Base-by-base conservation (phyloP, 352 stramenopile genomes). In the Pythium folliculosum region DNA sequence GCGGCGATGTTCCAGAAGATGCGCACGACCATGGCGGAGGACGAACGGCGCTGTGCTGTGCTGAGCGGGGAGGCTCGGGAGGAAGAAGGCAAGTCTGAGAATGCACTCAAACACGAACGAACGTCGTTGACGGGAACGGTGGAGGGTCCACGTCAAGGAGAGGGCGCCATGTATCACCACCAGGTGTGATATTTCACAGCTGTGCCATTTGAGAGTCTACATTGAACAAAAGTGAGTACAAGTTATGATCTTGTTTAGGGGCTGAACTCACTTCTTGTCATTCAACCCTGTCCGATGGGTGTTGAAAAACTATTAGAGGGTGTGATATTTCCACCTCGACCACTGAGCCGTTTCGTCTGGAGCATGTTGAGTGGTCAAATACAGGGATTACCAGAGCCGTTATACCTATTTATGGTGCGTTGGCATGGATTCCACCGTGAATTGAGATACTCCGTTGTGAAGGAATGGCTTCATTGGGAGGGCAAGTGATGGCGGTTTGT, bases 1-100 rank as follows among this genome's bases (percentile, higher is more conserved):
- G 81, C 66, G 27, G 73, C 71, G n/a, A 86, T 76, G 58, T 91
- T 92, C 84, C 84, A 92, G 60, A 91, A 77, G 60, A 79, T 72
- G 27, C 84, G 84, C 23, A 93, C 51, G 54, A 91, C 82, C 82
- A 92, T 92, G 25, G 12, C n/a, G 44, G 38, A 32, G 27, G 3
- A 25, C 14, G 3, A 5, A 22, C 22, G 25, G 22, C 5, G 17
- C 40, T 49, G 19, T 60, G 19, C 9, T n/a, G n/a, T n/a, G n/a
- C n/a, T n/a, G n/a, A n/a, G n/a, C n/a, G n/a, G n/a, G 32, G 19
- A 47, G 27, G n/a, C 7, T 3, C 5, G 21, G 6, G 4, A 1
- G 45, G 25, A 16, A 25, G 45, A 52, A 1, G n/a, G 40, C 6
- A 16, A 47, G 40, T 8, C 9, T n/a, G 13, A 21, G 40, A 47